Evolutionary conservation across 148 eudicot species (phyloP).

Genomic region (Dysphania ambrosioides): DNA sequence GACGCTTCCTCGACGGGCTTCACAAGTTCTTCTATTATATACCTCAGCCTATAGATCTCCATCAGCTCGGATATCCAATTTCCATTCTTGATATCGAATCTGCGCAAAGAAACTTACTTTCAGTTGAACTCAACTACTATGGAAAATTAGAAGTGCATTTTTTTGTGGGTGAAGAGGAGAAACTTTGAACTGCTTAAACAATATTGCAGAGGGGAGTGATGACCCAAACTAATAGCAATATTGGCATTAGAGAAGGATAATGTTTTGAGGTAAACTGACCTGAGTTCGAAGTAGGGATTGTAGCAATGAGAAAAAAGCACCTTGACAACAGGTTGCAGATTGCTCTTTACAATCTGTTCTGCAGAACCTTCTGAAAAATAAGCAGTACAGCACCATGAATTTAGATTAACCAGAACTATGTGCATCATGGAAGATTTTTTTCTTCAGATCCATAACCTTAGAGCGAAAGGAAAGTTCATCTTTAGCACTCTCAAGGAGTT

Average conservation of each 20-base stretch:
- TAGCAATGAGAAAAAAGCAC: slow-evolving; percentile 51
- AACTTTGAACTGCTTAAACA: too few species aligned
- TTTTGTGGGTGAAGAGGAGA: too few species aligned
- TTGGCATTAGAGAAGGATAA: not conserved
- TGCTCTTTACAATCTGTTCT: slow-evolving; percentile 41
- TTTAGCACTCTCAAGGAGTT: slow-evolving; percentile 72
- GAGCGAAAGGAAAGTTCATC: slow-evolving; percentile 87
- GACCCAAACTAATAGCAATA: not conserved
- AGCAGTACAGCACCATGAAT: slow-evolving; percentile 66
- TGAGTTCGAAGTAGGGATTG: slow-evolving; percentile 32
- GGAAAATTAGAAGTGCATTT: too few species aligned
- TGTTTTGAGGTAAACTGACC: slow-evolving; percentile 38
- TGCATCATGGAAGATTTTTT: slow-evolving; percentile 52
- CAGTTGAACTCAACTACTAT: not conserved
- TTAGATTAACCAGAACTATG: slow-evolving; percentile 76
- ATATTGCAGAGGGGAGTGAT: too few species aligned
- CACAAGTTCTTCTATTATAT: slow-evolving; percentile 46
- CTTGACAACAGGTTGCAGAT: slow-evolving; percentile 65
- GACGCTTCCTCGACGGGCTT: slow-evolving; percentile 42
- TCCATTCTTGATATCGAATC: slow-evolving; percentile 53
- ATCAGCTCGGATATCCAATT: slow-evolving; percentile 55
- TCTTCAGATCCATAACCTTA: slow-evolving; percentile 63
- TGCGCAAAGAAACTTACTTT: slow-evolving; percentile 22
- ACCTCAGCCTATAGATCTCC: slow-evolving; percentile 74
- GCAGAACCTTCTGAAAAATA: slow-evolving; percentile 36